phyloP scores from a whole-genome alignment of 2,329 filamentous ascomycete species.

The Tolypocladium guangdongense region DNA sequence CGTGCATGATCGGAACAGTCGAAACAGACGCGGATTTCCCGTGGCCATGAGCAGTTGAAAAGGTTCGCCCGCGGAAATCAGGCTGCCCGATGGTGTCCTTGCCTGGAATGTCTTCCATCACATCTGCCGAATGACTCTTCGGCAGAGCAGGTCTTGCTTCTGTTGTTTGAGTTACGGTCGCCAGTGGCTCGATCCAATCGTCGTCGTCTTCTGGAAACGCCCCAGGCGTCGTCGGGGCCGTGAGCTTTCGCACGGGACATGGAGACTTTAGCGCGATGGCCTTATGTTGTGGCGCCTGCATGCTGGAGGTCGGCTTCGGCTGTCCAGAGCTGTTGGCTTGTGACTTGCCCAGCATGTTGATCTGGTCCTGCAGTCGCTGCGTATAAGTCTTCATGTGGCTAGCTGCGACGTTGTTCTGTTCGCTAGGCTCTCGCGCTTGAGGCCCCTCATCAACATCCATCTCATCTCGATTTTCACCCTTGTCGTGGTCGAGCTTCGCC shows the following conservation, averaged over 20 bases:
- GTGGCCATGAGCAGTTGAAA: constrained; percentile 20
- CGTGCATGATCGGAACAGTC: constrained; percentile 26
- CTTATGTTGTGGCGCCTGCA: constrained; percentile 23
- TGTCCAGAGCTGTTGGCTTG: constrained; percentile 36
- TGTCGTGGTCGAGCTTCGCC: constrained; percentile 29
- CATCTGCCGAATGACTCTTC: constrained; percentile 51
- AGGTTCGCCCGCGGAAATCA: constrained; percentile 15
- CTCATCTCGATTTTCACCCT: constrained; percentile 38
- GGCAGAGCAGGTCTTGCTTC: constrained; percentile 37
- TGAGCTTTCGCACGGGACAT: constrained; percentile 15
- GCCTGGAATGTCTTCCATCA: constrained; percentile 45
- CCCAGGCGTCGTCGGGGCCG: constrained; percentile 39
- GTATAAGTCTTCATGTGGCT: constrained; percentile 82
- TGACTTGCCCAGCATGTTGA: constrained; percentile 58
- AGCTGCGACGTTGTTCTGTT: constrained; percentile 30
- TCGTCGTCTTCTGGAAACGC: constrained; percentile 48
- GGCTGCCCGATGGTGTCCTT: constrained; percentile 36
- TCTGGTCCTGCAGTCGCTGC: constrained; percentile 83
- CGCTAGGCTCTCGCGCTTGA: constrained; percentile 20
- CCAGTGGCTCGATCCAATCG: constrained; percentile 51
- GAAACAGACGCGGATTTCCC: constrained; percentile 55
- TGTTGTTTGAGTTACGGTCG: constrained; percentile 13
- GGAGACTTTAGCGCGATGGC: constrained; percentile 16
- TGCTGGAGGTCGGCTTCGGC: constrained; percentile 32
- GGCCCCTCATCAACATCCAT: constrained; percentile 39